Percentiles rank a stretch among this genome's conserved stretches.
These are phyloP conservation scores for Alternaria panax DNA, from an alignment of 2,329 filamentous ascomycete species.

Conservation along the genomic window DNA sequence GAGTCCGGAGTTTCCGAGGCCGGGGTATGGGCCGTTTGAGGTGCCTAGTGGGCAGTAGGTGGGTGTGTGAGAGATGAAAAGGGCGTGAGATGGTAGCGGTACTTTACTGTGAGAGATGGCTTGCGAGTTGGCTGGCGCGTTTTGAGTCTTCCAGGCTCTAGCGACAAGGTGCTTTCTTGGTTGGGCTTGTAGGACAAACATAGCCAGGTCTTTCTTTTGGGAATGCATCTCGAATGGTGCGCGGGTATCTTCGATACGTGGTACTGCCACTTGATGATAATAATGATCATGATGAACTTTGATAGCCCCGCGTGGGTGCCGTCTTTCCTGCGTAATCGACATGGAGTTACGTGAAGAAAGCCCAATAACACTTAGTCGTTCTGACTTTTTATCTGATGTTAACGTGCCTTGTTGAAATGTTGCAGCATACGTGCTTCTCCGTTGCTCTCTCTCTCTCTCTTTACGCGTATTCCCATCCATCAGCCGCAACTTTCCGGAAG, in stretches of 20 bases:
- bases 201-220: no score
- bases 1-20: constrained; percentile 56
- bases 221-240: no score
- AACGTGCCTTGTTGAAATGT: background rate
- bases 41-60: constrained; percentile 41
- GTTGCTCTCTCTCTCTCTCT: background rate
- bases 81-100: no score
- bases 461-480: background rate
- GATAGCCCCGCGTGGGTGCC: no score
- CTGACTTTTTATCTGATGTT: background rate
- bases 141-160: background rate
- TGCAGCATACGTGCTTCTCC: background rate
- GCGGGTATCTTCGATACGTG: no score
- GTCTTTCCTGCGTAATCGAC: background rate
- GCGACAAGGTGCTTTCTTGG: no score
- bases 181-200: no score
- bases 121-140: background rate
- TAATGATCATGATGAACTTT: background rate
- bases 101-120: background rate
- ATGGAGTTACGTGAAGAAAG: background rate
- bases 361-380: background rate
- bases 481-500: background rate
- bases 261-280: background rate
- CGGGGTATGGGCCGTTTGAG: constrained; percentile 58
- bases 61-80: no score